Evolutionary conservation across 2,329 filamentous ascomycete species (phyloP), one percentile per base, ranked within the genome.

Genomic region (Talaromyces sp.): DNA sequence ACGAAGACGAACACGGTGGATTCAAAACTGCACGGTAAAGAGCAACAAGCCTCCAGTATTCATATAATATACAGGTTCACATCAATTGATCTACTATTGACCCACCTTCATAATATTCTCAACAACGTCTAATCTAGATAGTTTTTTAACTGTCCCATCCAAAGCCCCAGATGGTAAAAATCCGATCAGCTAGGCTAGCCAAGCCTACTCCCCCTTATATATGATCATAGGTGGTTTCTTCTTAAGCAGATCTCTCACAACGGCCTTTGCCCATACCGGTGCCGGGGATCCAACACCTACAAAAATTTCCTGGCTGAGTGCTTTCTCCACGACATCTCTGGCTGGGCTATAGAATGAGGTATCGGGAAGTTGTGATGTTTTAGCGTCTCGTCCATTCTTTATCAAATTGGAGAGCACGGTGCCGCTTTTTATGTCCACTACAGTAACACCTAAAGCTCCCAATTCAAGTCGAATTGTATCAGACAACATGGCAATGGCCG

Each of bases 341-440:
- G 58, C 58, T 1, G 55, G 27, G 18, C 47, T 33, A 47, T 62
- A 62, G 5, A 42, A n/a, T n/a, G 60, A 62, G 31, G 34, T 42
- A 10, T 47, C 18, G 2, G 60, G 56, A 27, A 62, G 60, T n/a
- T 23, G 34, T 23, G 58, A 47, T n/a, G 57, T 28, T 1, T 23
- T 27, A 5, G 53, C 50, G 16, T 53, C 60, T 30, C 54, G 52
- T n/a, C 57, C 54, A 31, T 58, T 62, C 36, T 36, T 36, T 16
- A 58, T 31, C 2, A 62, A 62, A 5, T 58, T 58, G 7, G 56
- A 57, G 12, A 23, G 50, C 16, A 62, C 40, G 2, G 28, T 16
- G 36, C 56, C 60, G 1, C 42, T 61, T 44, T 56, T 52, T 14
- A 61, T 14, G 6, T 57, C 56, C 28, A 56, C 51, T 23, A 50